Percentiles rank a stretch among this genome's conserved stretches.
Conservation (phyloP, 257 asterid species). For the Schizonepeta tenuifolia region DNA sequence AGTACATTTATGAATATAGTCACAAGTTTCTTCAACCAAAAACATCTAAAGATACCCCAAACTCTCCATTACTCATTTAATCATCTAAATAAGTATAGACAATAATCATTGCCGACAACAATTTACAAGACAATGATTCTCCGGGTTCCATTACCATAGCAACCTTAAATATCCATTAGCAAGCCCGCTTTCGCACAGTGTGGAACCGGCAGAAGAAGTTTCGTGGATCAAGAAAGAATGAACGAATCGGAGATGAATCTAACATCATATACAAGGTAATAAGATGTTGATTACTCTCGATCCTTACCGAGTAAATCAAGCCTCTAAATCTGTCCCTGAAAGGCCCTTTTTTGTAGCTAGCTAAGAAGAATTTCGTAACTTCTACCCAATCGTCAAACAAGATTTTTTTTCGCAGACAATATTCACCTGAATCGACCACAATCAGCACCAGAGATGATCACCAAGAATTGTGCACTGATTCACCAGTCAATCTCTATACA, state of each 20-base stretch:
- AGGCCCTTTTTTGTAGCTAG: too few relatives aligned
- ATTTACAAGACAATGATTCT: too few relatives aligned
- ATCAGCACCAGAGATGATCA: background rate
- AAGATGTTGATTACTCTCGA: background rate
- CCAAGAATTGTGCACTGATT: background rate
- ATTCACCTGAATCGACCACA: background rate
- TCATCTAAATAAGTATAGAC: background rate
- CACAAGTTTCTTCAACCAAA: background rate
- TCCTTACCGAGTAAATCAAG: conserved; percentile 13
- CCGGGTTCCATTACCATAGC: too few relatives aligned
- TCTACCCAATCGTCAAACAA: background rate
- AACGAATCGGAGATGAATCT: background rate
- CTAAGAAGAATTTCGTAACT: conserved; percentile 8
- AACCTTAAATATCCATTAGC: too few relatives aligned
- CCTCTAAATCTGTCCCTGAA: background rate
- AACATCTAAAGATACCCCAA: background rate
- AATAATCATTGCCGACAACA: too few relatives aligned
- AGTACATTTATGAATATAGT: background rate
- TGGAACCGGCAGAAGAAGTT: background rate
- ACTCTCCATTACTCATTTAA: background rate
- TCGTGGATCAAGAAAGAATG: conserved; percentile 11
- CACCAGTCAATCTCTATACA: conserved; percentile 13
- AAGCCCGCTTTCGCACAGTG: background rate
- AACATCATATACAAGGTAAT: conserved; percentile 3
- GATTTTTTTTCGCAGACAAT: background rate